Conservation (phyloP, 2,329 filamentous ascomycete genomes). For the Aureobasidium sp. region DNA sequence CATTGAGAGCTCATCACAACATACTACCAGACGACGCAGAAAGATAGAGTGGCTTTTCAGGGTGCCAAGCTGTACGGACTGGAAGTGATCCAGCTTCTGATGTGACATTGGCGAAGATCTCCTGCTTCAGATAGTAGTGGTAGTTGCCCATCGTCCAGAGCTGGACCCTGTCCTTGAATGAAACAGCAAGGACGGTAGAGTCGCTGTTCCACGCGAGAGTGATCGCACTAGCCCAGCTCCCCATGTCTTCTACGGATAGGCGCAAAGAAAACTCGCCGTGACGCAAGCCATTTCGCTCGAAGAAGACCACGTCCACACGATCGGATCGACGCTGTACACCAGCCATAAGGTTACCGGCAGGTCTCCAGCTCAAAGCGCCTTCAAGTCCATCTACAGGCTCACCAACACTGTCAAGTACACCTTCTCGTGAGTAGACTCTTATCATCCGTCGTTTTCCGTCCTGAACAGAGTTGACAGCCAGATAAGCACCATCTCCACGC, state of each 20-base stretch:
- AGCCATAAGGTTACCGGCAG: slow-evolving; percentile 84
- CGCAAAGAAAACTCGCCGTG: slow-evolving; percentile 88
- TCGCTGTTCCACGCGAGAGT: slow-evolving; percentile 80
- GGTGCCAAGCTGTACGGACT: slow-evolving; percentile 56
- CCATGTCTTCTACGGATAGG: slow-evolving; percentile 49
- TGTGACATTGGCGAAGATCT: slow-evolving; percentile 42
- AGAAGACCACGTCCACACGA: slow-evolving; percentile 79
- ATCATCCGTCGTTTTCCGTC: slow-evolving; percentile 63
- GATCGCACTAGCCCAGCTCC: slow-evolving; percentile 49
- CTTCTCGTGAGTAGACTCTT: slow-evolving; percentile 83
- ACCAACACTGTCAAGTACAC: slow-evolving; percentile 82
- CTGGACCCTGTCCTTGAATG: slow-evolving; percentile 65
- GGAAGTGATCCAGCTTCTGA: slow-evolving; percentile 14
- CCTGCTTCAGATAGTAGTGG: slow-evolving; percentile 95
- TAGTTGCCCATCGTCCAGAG: slow-evolving; percentile 98
- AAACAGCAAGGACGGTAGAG: slow-evolving; percentile 82
- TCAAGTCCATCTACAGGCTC: slow-evolving; percentile 94
- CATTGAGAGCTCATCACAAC: neutral
- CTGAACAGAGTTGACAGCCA: slow-evolving; percentile 74
- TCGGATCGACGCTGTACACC: slow-evolving; percentile 64
- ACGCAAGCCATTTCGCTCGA: slow-evolving; percentile 93
- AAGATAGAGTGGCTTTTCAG: slow-evolving; percentile 60
- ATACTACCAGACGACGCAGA: neutral
- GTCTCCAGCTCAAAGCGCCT: slow-evolving; percentile 79
- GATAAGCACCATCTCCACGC: slow-evolving; percentile 87